A percentile compares a stretch with the other conserved stretches of the same genome.
These are phyloP conservation scores for Tylopilus plumbeoviolaceoides DNA, from an alignment of 768 basidiomycete species.

Conservation along the genomic window DNA sequence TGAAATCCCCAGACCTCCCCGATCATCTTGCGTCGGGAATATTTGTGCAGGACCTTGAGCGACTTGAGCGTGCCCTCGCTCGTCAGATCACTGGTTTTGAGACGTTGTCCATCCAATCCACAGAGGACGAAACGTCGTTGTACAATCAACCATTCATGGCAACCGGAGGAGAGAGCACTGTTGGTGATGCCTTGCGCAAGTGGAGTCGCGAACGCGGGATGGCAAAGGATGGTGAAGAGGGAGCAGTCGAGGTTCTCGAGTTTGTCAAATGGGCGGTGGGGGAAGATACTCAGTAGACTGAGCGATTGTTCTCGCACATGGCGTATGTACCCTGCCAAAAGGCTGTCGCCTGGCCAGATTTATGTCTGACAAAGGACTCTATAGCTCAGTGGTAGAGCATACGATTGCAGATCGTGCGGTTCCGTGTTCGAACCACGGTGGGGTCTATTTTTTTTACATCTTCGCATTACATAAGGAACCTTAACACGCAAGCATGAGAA, in stretches of 20 bases:
- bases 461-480: slow-evolving; percentile 1
- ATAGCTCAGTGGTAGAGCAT: slow-evolving; percentile 53
- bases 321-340: not conserved
- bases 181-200: slow-evolving; percentile 34
- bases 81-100: slow-evolving; percentile 85
- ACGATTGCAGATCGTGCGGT: slow-evolving; percentile 57
- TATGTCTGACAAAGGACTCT: slow-evolving; percentile 10
- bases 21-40: slow-evolving; percentile 40
- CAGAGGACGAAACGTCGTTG: slow-evolving; percentile 48
- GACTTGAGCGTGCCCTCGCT: slow-evolving; percentile 71
- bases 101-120: slow-evolving; percentile 46
- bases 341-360: not conserved
- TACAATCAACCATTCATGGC: slow-evolving; percentile 75
- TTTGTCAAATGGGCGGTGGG: slow-evolving; percentile 68
- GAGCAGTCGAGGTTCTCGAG: slow-evolving; percentile 38
- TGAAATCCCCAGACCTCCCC: slow-evolving; percentile 47
- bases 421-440: slow-evolving; percentile 58
- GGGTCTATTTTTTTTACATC: slow-evolving; percentile 26
- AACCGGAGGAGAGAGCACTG: slow-evolving; percentile 51
- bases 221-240: slow-evolving; percentile 26
- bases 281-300: slow-evolving; percentile 27
- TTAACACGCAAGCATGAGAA: not conserved
- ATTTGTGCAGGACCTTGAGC: slow-evolving; percentile 55
- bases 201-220: slow-evolving; percentile 56
- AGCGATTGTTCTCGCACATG: not conserved